These are phyloP conservation scores for Pyrenopolyporus hunteri DNA, from an alignment of 495 filamentous ascomycete genomes.

Conservation along the genomic window DNA sequence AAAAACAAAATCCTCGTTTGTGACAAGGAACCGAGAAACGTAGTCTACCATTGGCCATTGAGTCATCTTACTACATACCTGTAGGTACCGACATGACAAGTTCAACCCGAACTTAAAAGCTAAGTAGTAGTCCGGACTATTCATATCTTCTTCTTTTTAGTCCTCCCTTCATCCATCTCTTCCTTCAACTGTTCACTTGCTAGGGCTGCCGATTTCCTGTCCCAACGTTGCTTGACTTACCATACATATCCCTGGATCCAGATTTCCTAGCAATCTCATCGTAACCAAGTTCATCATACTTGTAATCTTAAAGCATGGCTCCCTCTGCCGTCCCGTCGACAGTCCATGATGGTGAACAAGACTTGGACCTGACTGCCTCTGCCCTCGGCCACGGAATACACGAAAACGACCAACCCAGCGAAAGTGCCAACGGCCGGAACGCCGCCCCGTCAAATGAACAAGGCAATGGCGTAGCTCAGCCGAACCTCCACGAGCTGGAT, in stretches of 20 bases:
- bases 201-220: neutral
- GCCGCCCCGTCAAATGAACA: constrained; percentile 31
- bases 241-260: neutral
- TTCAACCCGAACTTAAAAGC: constrained; percentile 1
- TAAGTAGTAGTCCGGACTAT: constrained; percentile 16
- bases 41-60: constrained; percentile 41
- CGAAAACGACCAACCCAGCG: constrained; percentile 38
- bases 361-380: constrained; percentile 50
- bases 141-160: constrained; percentile 23
- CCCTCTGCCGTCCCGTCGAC: constrained; percentile 33
- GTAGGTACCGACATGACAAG: neutral
- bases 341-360: constrained; percentile 41
- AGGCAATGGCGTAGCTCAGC: constrained; percentile 38
- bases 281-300: too few species aligned
- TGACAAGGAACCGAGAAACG: neutral
- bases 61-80: constrained; percentile 34
- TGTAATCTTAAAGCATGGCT: constrained; percentile 38
- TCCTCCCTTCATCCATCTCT: constrained; percentile 1
- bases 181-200: constrained; percentile 5
- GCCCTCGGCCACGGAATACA: constrained; percentile 50
- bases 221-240: neutral
- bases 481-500: constrained; percentile 59
- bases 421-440: constrained; percentile 17
- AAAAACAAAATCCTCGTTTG: constrained; percentile 1
- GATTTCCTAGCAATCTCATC: neutral